Conservation (phyloP, 208 protist genomes). For the Leishmania amazonensis region DNA sequence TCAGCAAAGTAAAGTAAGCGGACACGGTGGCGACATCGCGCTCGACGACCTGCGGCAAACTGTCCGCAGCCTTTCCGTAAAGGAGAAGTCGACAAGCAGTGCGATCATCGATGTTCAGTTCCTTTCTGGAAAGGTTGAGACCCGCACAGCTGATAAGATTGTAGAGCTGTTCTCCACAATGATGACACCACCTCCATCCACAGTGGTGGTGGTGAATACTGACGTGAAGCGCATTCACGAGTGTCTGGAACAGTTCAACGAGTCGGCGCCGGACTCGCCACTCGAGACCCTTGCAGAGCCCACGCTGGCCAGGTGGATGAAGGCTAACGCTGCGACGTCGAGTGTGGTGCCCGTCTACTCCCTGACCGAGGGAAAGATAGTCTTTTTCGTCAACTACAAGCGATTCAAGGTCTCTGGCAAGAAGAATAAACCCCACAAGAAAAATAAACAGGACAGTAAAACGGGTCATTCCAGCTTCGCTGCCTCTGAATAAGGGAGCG, state of each 20-base stretch:
- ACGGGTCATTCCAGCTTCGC: background rate
- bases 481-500: background rate
- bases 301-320: slow-evolving; percentile 46
- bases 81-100: slow-evolving; percentile 15
- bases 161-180: slow-evolving; percentile 36
- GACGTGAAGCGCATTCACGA: slow-evolving; percentile 34
- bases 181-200: slow-evolving; percentile 26
- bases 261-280: slow-evolving; percentile 12
- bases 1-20: slow-evolving; percentile 40
- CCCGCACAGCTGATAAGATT: slow-evolving; percentile 27
- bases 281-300: slow-evolving; percentile 15
- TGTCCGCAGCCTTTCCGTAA: slow-evolving; percentile 35
- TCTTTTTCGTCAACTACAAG: slow-evolving; percentile 55
- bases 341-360: slow-evolving; percentile 55
- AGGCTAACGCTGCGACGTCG: slow-evolving; percentile 33
- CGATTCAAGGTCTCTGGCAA: slow-evolving; percentile 26
- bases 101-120: slow-evolving; percentile 7
- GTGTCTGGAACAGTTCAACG: slow-evolving; percentile 36
- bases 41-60: slow-evolving; percentile 38
- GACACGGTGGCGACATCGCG: slow-evolving; percentile 26
- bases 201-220: slow-evolving; percentile 43
- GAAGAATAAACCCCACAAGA: slow-evolving; percentile 26
- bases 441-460: slow-evolving; percentile 22
- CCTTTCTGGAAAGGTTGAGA: slow-evolving; percentile 18
- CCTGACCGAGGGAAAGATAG: slow-evolving; percentile 27